Percentiles rank a stretch among this genome's conserved stretches.
Evolutionary conservation across 768 basidiomycete species (phyloP).

Genomic region (button mushroom (Agaricus bisporus)): DNA sequence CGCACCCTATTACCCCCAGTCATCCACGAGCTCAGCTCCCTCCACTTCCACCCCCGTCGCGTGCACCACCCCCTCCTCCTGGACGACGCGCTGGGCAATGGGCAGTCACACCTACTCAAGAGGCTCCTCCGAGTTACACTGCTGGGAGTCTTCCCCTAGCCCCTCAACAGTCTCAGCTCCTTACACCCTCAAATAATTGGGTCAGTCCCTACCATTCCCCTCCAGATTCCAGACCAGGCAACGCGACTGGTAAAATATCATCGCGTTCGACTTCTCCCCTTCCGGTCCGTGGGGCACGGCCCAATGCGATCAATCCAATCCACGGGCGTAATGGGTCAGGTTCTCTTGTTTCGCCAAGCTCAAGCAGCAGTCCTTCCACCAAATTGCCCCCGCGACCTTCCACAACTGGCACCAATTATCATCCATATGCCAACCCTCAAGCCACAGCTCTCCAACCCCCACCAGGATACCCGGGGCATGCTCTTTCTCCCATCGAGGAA

Average conservation of each 20-base stretch:
- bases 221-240: conserved; percentile 53
- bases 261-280: conserved; percentile 40
- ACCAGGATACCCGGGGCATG: conserved; percentile 25
- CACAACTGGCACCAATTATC: conserved; percentile 34
- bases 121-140: conserved; percentile 40
- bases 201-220: conserved; percentile 47
- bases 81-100: conserved; percentile 21
- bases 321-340: conserved; percentile 53
- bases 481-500: conserved; percentile 73
- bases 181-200: conserved; percentile 43
- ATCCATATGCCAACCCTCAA: conserved; percentile 59
- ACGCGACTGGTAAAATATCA: conserved; percentile 34
- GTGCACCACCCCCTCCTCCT: conserved; percentile 49
- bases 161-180: conserved; percentile 27
- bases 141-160: conserved; percentile 36
- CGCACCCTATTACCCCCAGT: conserved; percentile 24
- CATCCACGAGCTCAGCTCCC: conserved; percentile 45
- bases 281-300: conserved; percentile 26
- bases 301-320: conserved; percentile 16
- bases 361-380: conserved; percentile 19
- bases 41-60: conserved; percentile 61
- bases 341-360: conserved; percentile 35
- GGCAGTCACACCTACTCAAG: conserved; percentile 57
- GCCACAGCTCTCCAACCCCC: conserved; percentile 30
- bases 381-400: conserved; percentile 42